phyloP scores from a whole-genome alignment of 257 asterid genomes.

The Nicotiana otophora region DNA sequence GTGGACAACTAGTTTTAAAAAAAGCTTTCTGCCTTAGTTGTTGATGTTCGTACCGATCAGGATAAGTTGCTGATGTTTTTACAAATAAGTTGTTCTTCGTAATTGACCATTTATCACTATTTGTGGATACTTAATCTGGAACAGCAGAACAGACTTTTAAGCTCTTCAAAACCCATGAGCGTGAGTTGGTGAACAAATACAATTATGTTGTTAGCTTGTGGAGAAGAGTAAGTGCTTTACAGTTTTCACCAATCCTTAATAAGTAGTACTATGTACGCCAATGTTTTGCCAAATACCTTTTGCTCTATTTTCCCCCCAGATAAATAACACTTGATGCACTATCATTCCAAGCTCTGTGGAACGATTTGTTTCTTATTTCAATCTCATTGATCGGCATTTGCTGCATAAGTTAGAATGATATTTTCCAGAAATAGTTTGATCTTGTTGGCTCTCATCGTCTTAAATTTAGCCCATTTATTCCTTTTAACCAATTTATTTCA shows the following conservation, averaged over 20 bases:
- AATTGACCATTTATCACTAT: background rate
- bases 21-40: background rate
- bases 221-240: conserved; percentile 74
- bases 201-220: conserved; percentile 84
- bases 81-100: background rate
- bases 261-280: background rate
- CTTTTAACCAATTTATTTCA: background rate
- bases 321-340: background rate
- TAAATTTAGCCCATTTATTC: background rate
- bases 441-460: background rate
- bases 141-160: conserved; percentile 84
- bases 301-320: background rate
- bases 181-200: conserved; percentile 76
- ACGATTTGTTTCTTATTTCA: background rate
- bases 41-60: too few species aligned
- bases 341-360: background rate
- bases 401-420: background rate
- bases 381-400: background rate
- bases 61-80: background rate
- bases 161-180: conserved; percentile 66
- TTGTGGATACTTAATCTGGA: conserved; percentile 47
- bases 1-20: background rate
- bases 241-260: background rate
- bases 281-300: background rate
- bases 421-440: background rate